phyloP scores from a whole-genome alignment of 768 basidiomycete genomes.

The Hericium rajendrae region DNA sequence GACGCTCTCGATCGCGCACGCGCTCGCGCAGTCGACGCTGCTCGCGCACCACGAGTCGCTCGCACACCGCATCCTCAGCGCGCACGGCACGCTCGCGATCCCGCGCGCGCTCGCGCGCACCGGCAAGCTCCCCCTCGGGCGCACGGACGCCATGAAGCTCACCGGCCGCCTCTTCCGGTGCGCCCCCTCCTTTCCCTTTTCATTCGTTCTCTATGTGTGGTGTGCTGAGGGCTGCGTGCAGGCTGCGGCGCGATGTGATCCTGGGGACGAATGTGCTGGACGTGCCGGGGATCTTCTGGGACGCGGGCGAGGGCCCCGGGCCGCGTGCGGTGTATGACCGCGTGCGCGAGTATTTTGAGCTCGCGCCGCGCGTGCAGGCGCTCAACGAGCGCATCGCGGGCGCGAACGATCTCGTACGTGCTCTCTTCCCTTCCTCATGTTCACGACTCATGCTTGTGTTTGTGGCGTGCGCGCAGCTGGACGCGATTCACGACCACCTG shows the following conservation, averaged over 20 bases:
- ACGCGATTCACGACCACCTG: constrained; percentile 88
- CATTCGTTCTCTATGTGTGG: too few relatives aligned
- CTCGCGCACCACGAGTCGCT: constrained; percentile 80
- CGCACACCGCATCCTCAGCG: constrained; percentile 69
- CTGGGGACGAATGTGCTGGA: constrained; percentile 90
- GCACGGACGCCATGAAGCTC: constrained; percentile 77
- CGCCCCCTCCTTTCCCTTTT: too few relatives aligned
- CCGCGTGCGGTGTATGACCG: constrained; percentile 85
- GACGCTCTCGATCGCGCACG: constrained; percentile 89
- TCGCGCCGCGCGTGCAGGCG: constrained; percentile 69
- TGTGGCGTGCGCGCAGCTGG: constrained; percentile 39
- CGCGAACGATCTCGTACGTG: constrained; percentile 77
- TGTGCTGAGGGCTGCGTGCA: too few relatives aligned
- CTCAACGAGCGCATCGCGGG: constrained; percentile 84
- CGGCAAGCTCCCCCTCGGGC: constrained; percentile 64
- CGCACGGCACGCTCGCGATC: constrained; percentile 68
- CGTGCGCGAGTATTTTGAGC: constrained; percentile 92
- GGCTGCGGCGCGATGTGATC: constrained; percentile 77
- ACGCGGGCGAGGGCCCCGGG: constrained; percentile 54
- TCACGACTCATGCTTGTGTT: background rate
- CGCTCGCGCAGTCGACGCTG: constrained; percentile 88
- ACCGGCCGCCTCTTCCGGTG: constrained; percentile 39
- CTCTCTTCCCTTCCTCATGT: background rate
- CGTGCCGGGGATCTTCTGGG: constrained; percentile 92
- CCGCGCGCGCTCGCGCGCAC: constrained; percentile 74